Conservation (phyloP, 179 eudicot genomes). For the Sideroxylon spinosum region DNA sequence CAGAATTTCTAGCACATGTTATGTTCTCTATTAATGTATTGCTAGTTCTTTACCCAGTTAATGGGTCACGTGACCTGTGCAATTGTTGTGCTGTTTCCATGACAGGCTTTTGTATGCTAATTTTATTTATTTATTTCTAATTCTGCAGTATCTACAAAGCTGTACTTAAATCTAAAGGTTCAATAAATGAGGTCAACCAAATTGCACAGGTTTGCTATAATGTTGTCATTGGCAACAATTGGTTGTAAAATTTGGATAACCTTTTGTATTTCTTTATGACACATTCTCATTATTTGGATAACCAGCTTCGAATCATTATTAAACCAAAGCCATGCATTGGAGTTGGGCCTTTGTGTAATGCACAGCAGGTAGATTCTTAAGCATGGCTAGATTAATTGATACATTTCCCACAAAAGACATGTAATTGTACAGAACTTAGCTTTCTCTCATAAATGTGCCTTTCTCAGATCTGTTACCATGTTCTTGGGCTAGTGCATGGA, state of each 20-base stretch:
- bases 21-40: background rate
- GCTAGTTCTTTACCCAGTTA: background rate
- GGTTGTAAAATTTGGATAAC: background rate
- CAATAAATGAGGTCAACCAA: slow-evolving; percentile 86
- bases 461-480: slow-evolving; percentile 88
- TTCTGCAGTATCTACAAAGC: slow-evolving; percentile 79
- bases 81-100: slow-evolving; percentile 6
- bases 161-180: slow-evolving; percentile 64
- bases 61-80: background rate
- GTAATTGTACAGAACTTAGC: background rate
- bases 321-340: slow-evolving; percentile 81
- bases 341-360: slow-evolving; percentile 81
- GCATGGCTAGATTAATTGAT: background rate
- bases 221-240: slow-evolving; percentile 1
- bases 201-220: slow-evolving; percentile 78
- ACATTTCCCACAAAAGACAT: background rate
- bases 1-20: background rate
- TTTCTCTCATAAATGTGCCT: slow-evolving; percentile 12
- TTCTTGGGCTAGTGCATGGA: slow-evolving; percentile 93
- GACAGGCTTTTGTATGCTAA: background rate
- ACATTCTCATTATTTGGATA: slow-evolving; percentile 15
- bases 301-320: slow-evolving; percentile 73
- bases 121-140: background rate
- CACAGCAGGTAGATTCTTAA: slow-evolving; percentile 63
- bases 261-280: slow-evolving; percentile 3